phyloP scores from a whole-genome alignment of 2,329 filamentous ascomycete species.

The Penicillium sp. region DNA sequence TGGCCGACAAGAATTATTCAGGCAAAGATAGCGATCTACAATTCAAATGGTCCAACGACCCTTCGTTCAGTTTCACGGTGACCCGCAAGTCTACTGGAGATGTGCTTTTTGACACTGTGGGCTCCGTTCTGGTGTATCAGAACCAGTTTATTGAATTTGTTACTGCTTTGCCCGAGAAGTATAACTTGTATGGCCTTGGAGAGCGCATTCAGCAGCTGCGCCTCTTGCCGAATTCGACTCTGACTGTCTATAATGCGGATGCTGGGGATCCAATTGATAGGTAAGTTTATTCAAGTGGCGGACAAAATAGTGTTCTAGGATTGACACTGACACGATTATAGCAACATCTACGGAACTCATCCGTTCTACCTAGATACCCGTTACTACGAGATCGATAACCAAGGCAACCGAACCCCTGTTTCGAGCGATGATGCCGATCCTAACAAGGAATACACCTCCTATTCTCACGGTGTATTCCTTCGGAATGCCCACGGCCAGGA shows the following conservation, averaged over 20 bases:
- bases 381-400: conserved; percentile 58
- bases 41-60: conserved; percentile 54
- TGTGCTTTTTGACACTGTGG: conserved; percentile 62
- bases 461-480: conserved; percentile 70
- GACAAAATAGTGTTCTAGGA: neutral
- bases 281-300: conserved; percentile 22
- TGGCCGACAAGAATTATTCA: conserved; percentile 36
- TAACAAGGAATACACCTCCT: conserved; percentile 56
- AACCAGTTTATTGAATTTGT: conserved; percentile 73
- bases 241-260: conserved; percentile 65
- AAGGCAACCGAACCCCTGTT: conserved; percentile 50
- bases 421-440: conserved; percentile 50
- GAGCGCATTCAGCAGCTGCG: conserved; percentile 67
- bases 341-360: conserved; percentile 70
- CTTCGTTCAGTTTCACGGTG: conserved; percentile 54
- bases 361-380: conserved; percentile 75
- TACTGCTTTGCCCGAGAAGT: conserved; percentile 61
- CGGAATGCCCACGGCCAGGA: conserved; percentile 75
- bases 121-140: conserved; percentile 63
- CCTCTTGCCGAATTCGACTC: conserved; percentile 67
- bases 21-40: conserved; percentile 42
- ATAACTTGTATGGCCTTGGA: conserved; percentile 70
- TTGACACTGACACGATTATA: conserved; percentile 5
- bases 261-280: conserved; percentile 52
- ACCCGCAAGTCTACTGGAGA: conserved; percentile 58